Percentiles rank a stretch among this genome's conserved stretches.
These are phyloP conservation scores for Polytrichum commune DNA, from an alignment of 225 moss, liverwort and hornwort species.

Conservation along the genomic window DNA sequence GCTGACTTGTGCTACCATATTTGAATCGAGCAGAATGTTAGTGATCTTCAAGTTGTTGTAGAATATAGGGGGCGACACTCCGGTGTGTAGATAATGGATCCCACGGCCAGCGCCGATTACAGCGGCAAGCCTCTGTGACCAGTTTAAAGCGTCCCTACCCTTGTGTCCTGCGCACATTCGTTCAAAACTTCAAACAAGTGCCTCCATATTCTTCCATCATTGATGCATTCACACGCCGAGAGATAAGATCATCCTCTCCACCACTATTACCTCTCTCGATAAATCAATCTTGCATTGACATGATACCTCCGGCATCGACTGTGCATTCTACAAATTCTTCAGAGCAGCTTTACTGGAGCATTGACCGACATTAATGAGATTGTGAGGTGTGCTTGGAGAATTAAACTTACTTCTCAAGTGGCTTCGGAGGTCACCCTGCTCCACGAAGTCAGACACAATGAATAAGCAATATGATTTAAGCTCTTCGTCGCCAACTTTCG, in stretches of 20 bases:
- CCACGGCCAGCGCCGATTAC: slow-evolving; percentile 92
- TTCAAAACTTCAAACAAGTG: too few relatives aligned
- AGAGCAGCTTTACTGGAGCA: too few relatives aligned
- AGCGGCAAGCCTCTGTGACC: slow-evolving; percentile 83
- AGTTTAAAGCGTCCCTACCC: slow-evolving; percentile 65
- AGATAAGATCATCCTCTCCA: too few relatives aligned
- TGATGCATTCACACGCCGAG: too few relatives aligned
- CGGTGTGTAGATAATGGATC: slow-evolving; percentile 87
- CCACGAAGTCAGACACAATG: slow-evolving; percentile 84
- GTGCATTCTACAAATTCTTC: too few relatives aligned
- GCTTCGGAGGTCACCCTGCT: slow-evolving; percentile 70
- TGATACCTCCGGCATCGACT: too few relatives aligned
- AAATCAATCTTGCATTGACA: too few relatives aligned
- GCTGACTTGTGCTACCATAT: slow-evolving; percentile 80
- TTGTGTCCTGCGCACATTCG: slow-evolving; percentile 32
- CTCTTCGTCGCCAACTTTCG: slow-evolving; percentile 54
- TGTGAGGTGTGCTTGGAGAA: background rate
- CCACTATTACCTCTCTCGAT: too few relatives aligned
- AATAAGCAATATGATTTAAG: slow-evolving; percentile 58
- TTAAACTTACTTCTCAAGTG: slow-evolving; percentile 60
- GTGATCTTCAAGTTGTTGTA: slow-evolving; percentile 94
- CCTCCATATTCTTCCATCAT: too few relatives aligned
- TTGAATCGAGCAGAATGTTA: slow-evolving; percentile 80
- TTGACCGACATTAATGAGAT: too few relatives aligned
- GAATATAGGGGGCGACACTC: slow-evolving; percentile 77